Evolutionary conservation across 202 grass and related monocot species (phyloP).

Genomic region (Bolboschoenoplectus hybrid): DNA sequence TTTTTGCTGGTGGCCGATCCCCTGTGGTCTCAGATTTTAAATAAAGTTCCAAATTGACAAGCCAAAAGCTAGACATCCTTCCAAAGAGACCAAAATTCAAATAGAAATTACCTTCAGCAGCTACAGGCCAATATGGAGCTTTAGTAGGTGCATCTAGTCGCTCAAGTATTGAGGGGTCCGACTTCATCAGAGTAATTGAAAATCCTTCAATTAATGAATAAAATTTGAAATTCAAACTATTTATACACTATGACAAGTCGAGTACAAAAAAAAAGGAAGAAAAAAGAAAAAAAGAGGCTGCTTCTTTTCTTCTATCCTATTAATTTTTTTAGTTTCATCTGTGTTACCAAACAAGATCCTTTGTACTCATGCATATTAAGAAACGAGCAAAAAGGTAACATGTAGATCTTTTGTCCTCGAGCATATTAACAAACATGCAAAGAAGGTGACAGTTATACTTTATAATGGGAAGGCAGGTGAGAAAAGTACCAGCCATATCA

Average conservation of each 20-base stretch:
- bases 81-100: neutral
- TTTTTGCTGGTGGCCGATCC: conserved; percentile 74
- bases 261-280: conserved; percentile 36
- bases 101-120: conserved; percentile 70
- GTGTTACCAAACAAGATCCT: neutral
- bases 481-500: conserved; percentile 92
- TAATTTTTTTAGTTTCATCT: conserved; percentile 8
- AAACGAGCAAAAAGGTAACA: conserved; percentile 23
- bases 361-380: conserved; percentile 3
- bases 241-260: neutral
- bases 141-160: conserved; percentile 90
- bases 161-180: conserved; percentile 73
- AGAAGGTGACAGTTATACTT: neutral
- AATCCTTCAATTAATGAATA: conserved; percentile 61
- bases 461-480: conserved; percentile 33
- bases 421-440: conserved; percentile 2
- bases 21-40: conserved; percentile 55
- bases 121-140: conserved; percentile 93
- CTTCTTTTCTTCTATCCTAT: neutral
- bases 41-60: conserved; percentile 29
- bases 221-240: neutral
- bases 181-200: conserved; percentile 94
- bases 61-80: neutral
- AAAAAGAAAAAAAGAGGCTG: conserved; percentile 14
- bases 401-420: neutral